Conservation (phyloP, 768 basidiomycete genomes). For the Clavulina sp. region DNA sequence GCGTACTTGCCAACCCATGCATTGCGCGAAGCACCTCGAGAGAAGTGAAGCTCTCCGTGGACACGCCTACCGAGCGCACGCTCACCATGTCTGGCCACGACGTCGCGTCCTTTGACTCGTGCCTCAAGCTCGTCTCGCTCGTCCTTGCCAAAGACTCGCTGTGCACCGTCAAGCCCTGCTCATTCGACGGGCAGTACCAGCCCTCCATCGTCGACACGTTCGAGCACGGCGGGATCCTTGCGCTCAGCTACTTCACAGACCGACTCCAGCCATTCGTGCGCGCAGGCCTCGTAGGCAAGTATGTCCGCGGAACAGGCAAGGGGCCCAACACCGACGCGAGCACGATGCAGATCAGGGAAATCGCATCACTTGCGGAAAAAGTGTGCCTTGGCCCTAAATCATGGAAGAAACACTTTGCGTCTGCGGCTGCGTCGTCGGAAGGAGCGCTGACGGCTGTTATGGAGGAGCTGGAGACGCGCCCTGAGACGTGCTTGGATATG, state of each 20-base stretch:
- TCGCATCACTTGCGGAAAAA: constrained; percentile 43
- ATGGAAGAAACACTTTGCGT: constrained; percentile 30
- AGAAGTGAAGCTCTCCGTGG: constrained; percentile 39
- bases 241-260: constrained; percentile 98
- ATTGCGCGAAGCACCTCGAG: constrained; percentile 47
- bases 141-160: constrained; percentile 93
- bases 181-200: constrained; percentile 96
- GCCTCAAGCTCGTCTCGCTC: constrained; percentile 64
- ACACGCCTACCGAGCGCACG: constrained; percentile 22
- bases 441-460: constrained; percentile 27
- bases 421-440: too few relatives aligned
- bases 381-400: constrained; percentile 53
- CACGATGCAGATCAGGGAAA: constrained; percentile 33
- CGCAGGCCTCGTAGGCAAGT: constrained; percentile 12
- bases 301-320: background rate
- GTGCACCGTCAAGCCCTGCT: constrained; percentile 85
- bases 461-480: constrained; percentile 59
- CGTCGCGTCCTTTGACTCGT: constrained; percentile 71
- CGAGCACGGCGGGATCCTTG: constrained; percentile 63
- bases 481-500: constrained; percentile 91
- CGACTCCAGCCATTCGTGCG: constrained; percentile 61
- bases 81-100: constrained; percentile 79
- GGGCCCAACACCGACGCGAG: background rate
- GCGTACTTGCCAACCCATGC: constrained; percentile 59
- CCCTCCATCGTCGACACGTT: constrained; percentile 82